Conservation (phyloP, 179 eudicot species). For the Kewa caespitosa region DNA sequence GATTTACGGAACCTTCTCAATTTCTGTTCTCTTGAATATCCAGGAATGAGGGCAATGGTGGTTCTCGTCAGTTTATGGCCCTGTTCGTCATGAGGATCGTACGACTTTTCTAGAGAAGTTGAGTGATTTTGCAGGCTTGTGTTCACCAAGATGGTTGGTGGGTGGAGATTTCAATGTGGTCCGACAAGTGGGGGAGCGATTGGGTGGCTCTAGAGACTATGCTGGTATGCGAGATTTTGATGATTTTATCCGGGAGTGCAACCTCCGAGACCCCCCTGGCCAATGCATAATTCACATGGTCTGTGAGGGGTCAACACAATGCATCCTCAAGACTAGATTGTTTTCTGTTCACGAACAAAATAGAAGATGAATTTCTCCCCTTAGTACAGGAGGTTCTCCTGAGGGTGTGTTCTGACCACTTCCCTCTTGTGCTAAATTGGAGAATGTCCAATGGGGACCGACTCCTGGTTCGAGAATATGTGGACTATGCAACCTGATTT, state of each 20-base stretch:
- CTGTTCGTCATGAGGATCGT: not conserved
- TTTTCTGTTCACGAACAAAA: not conserved
- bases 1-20: too few species aligned
- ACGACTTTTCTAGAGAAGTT: not conserved
- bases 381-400: not conserved
- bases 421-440: too few species aligned
- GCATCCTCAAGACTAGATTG: not conserved
- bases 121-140: not conserved
- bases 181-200: not conserved
- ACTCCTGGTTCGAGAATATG: not conserved
- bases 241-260: not conserved
- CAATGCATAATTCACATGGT: not conserved
- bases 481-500: not conserved
- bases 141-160: not conserved
- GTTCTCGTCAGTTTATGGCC: not conserved
- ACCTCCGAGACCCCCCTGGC: not conserved
- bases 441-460: not conserved
- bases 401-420: not conserved
- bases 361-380: not conserved
- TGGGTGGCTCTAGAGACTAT: not conserved
- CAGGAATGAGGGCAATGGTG: not conserved
- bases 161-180: not conserved
- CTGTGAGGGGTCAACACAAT: not conserved
- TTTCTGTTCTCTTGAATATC: not conserved
- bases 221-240: not conserved